Evolutionary conservation across 2,329 filamentous ascomycete species (phyloP).

Genomic region (Raffaelea deltoideospora): DNA sequence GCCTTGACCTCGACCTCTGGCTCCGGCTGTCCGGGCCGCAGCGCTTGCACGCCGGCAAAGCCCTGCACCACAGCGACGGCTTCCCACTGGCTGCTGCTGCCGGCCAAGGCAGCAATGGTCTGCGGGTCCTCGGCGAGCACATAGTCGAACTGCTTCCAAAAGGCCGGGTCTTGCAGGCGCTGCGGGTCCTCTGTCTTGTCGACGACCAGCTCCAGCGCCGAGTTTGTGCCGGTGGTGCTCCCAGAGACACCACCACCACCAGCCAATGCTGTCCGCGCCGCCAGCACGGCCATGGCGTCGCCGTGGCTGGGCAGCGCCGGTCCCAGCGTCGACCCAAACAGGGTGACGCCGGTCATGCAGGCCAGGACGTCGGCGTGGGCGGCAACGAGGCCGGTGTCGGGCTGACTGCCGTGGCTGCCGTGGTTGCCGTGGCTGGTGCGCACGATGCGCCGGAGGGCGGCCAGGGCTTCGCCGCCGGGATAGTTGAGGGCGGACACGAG

Average conservation of each 20-base stretch:
- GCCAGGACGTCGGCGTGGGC: slow-evolving; percentile 51
- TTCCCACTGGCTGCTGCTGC: slow-evolving; percentile 28
- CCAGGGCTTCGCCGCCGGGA: slow-evolving; percentile 70
- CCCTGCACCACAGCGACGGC: slow-evolving; percentile 40
- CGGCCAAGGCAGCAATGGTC: slow-evolving; percentile 18
- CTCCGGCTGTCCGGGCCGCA: slow-evolving; percentile 27
- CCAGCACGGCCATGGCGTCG: background rate
- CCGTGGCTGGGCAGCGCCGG: slow-evolving; percentile 5
- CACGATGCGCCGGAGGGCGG: slow-evolving; percentile 29
- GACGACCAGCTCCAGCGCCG: slow-evolving; percentile 20
- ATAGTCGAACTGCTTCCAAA: slow-evolving; percentile 53
- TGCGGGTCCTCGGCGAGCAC: slow-evolving; percentile 38
- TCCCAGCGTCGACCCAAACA: slow-evolving; percentile 36
- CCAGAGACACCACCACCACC: slow-evolving; percentile 16
- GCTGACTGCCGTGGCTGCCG: too few relatives aligned
- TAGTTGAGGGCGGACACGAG: slow-evolving; percentile 81
- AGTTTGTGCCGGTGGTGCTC: background rate
- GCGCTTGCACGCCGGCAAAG: slow-evolving; percentile 42
- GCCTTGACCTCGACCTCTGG: slow-evolving; percentile 10
- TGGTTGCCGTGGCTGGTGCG: slow-evolving; percentile 14
- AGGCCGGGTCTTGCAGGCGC: slow-evolving; percentile 29
- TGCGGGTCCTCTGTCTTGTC: slow-evolving; percentile 47
- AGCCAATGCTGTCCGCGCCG: slow-evolving; percentile 5
- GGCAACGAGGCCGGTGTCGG: slow-evolving; percentile 17
- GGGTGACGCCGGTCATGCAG: slow-evolving; percentile 57